Base-by-base conservation (phyloP, 768 basidiomycete species). In the Agaricus subrufescens region DNA sequence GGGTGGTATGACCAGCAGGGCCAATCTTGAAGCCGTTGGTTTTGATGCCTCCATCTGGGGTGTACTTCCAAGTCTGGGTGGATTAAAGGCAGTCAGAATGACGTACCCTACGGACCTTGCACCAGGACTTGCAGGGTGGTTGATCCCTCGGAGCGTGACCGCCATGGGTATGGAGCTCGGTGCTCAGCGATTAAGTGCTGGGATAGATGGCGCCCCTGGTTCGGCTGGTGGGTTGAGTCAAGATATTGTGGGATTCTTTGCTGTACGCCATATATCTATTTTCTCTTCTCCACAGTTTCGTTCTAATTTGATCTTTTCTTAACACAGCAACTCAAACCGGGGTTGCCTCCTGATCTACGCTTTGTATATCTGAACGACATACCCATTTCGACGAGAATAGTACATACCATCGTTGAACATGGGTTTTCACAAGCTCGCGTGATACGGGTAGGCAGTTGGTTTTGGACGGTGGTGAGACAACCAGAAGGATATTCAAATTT, bases 31-130 rank as follows among this genome's bases (percentile, higher is more conserved):
- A 58, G 72, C 76, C 6, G 74, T 84, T 9, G 87, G 87, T 27
- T 88, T 85, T 60, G 83, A 87, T 59, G 84, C 87, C 0, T 79
- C 83, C 1, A 74, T 83, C 6, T 89, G 86, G 87, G 86, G 87
- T 9, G 82, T 88, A 7, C 71, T 90, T 9, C 86, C 86, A 0
- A 77, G 77, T 4, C 67, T 90, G 26, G 67, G 70, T 15, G 73
- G 73, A 11, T 66, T 90, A 50, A 75, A 69, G n/a, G 76, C 74
- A 39, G 65, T 89, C 54, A 76, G 73, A 50, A 85, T 87, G 52
- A 81, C 81, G 4, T 81, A 87, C 62, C 87, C 87, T 1, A 70
- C 73, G 58, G 86, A 87, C 65, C 67, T 89, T 39, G 76, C 83
- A 1, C 76, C 85, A 0, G 79, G 82, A 2, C 69, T 89, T 19